Evolutionary conservation across 2,329 filamentous ascomycete species (phyloP), one percentile per base, ranked within the genome.

Genomic region (Intubia oerlemansii): DNA sequence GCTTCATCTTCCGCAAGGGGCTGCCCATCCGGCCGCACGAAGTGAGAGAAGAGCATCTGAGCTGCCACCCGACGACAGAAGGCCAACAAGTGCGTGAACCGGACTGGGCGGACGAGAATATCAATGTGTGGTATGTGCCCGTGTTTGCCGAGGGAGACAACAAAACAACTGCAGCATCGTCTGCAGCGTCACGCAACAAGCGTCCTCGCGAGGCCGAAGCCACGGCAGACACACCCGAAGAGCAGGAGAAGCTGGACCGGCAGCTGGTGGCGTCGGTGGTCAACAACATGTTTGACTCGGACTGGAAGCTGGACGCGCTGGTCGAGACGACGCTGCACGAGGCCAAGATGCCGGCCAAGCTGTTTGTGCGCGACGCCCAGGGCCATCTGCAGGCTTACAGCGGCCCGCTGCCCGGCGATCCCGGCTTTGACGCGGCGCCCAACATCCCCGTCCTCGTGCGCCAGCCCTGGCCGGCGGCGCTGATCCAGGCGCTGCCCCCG

Each of bases 1-100:
- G 72, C 18, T 92, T 92, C 48, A 68, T 95, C 28, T 85, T 93
- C 41, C 66, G 88, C 21, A 82, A 79, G 40, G 74, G 79, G 1
- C 62, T 91, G 44, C 74, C 75, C 0, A 51, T 93, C n/a, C 55
- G 53, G 18, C 59, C 74, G 2, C 59, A 67, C 36, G 88, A 98
- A 48, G 63, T 78, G 27, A 51, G 55, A 23, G 40, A 51, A 8
- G 56, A 62, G 29, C 8, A 8, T 8, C 41, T 44, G 5, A 15
- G 13, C 19, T 5, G 17, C 13, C 15, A 3, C n/a, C 20, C 23
- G 11, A 17, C 18, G 3, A n/a, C 11, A 8, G 25, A 11, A 4
- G 17, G 10, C 14, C 12, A 20, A 5, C 23, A 19, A 11, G 10
- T 25, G n/a, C 73, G 59, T 53, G 50, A 54, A 25, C 78, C 82